Evolutionary conservation across 164 flowering plant genomes (phyloP).

Genomic region (Sedum album): DNA sequence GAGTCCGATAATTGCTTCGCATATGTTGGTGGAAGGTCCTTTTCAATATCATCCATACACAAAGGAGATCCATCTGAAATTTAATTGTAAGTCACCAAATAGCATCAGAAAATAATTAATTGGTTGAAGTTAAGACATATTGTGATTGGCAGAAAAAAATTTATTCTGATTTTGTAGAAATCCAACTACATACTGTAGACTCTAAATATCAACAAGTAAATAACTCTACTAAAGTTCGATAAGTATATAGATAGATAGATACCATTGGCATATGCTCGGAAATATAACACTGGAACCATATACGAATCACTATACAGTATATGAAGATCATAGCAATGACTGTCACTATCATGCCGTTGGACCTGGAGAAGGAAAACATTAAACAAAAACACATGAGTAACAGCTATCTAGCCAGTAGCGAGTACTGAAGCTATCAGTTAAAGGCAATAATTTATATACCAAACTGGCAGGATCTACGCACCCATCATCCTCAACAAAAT

Average conservation of each 20-base stretch:
- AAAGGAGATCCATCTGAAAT: constrained; percentile 61
- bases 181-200: too few relatives aligned
- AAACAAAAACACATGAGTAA: not conserved
- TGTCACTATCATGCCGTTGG: constrained; percentile 22
- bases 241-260: constrained; percentile 17
- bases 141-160: too few relatives aligned
- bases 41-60: constrained; percentile 45
- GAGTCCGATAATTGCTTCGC: constrained; percentile 39
- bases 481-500: too few relatives aligned
- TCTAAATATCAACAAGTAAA: not conserved
- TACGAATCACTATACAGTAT: constrained; percentile 63
- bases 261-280: constrained; percentile 57
- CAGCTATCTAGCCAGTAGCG: too few relatives aligned
- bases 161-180: too few relatives aligned
- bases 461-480: not conserved
- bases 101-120: too few relatives aligned
- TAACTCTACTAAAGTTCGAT: not conserved
- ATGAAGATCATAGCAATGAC: constrained; percentile 67
- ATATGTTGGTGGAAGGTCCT: constrained; percentile 49
- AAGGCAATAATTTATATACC: not conserved
- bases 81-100: not conserved
- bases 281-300: constrained; percentile 76
- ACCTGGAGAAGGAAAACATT: constrained; percentile 29
- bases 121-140: too few relatives aligned
- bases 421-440: too few relatives aligned